Evolutionary conservation across 2,329 filamentous ascomycete genomes (phyloP).

Genomic region (Trichoderma lentiforme): DNA sequence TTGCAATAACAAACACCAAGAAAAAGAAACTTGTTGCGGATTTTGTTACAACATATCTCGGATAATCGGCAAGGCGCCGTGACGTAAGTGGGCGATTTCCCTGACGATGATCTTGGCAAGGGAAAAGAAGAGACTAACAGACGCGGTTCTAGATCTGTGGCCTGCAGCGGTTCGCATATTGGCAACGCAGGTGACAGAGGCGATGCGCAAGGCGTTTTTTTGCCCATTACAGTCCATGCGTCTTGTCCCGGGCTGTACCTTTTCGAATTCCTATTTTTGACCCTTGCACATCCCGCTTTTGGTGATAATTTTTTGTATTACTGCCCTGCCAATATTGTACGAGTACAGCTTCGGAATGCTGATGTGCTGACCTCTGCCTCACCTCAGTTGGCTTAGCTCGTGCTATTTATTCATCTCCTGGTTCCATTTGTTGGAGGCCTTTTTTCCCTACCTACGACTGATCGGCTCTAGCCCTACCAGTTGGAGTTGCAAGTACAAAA

Average conservation of each 20-base stretch:
- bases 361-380: not conserved
- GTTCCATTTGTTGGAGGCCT: not conserved
- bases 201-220: conserved; percentile 7
- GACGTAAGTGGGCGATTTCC: conserved; percentile 7
- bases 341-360: not conserved
- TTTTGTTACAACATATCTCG: not conserved
- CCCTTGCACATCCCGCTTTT: not conserved
- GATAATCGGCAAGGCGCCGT: conserved; percentile 14
- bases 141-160: conserved; percentile 9
- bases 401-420: not conserved
- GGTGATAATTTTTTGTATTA: not conserved
- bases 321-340: not conserved
- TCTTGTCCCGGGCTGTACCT: not conserved
- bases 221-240: not conserved
- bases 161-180: conserved; percentile 11
- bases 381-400: not conserved
- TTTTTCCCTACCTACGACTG: not conserved
- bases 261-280: not conserved
- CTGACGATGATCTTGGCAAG: not conserved
- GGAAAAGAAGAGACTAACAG: not conserved
- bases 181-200: not conserved
- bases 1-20: not conserved
- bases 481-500: not conserved
- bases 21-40: not conserved
- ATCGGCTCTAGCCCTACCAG: not conserved